Evolutionary conservation across 805 yeast genomes (phyloP).

Genomic region (Pichia phayaonensis): DNA sequence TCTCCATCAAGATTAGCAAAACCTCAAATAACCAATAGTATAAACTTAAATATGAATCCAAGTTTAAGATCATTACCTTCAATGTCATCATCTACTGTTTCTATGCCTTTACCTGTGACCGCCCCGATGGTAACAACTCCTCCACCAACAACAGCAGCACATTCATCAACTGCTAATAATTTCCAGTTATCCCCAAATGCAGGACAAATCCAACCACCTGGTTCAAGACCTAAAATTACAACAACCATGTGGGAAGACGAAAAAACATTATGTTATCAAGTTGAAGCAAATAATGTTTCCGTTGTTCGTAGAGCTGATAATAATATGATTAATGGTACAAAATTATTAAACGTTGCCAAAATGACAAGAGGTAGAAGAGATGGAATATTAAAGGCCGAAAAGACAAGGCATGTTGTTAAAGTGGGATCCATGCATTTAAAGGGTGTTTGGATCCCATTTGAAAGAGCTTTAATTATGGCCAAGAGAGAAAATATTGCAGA

Average conservation of each 20-base stretch:
- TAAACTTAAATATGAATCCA: background rate
- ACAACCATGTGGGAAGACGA: conserved; percentile 77
- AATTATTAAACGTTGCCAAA: conserved; percentile 58
- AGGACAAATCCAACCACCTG: conserved; percentile 35
- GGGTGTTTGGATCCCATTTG: conserved; percentile 74
- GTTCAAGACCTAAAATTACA: conserved; percentile 50
- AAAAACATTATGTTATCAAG: conserved; percentile 63
- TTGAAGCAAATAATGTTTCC: conserved; percentile 58
- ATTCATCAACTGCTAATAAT: conserved; percentile 11
- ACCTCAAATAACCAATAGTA: background rate
- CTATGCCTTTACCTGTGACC: background rate
- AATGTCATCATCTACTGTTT: background rate
- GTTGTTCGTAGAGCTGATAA: conserved; percentile 66
- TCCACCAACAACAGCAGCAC: conserved; percentile 3
- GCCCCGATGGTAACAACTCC: conserved; percentile 9
- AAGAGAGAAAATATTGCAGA: conserved; percentile 60
- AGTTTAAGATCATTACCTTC: background rate
- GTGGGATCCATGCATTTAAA: conserved; percentile 71
- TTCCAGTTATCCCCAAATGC: conserved; percentile 24
- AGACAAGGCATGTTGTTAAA: conserved; percentile 61
- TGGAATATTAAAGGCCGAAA: conserved; percentile 60
- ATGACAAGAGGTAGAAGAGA: conserved; percentile 71
- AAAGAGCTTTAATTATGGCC: conserved; percentile 61
- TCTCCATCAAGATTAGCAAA: background rate
- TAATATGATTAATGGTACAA: conserved; percentile 68